Percentiles rank a stretch among this genome's conserved stretches.
phyloP scores from a whole-genome alignment of 306 rosid species.

The Cucurbita pepo region DNA sequence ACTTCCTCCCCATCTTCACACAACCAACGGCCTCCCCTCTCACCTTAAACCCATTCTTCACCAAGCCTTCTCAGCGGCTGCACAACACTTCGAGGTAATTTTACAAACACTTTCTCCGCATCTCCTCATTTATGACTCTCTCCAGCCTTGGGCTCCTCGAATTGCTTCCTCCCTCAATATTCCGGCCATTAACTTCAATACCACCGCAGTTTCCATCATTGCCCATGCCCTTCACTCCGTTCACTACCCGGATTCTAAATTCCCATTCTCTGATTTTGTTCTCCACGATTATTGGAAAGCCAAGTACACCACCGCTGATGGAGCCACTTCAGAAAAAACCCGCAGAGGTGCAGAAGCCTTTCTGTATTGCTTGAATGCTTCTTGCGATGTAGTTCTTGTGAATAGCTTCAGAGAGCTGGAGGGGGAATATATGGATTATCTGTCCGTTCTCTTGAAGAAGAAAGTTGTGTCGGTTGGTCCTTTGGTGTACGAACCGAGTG shows the following conservation, averaged over 20 bases:
- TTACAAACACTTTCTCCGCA: conserved; percentile 6
- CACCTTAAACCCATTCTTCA: conserved; percentile 13
- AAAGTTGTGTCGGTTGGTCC: conserved; percentile 12
- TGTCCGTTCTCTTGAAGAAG: neutral
- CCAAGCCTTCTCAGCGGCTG: conserved; percentile 13
- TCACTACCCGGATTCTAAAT: neutral
- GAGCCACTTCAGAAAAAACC: neutral
- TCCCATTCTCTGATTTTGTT: neutral
- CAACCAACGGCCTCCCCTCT: conserved; percentile 18
- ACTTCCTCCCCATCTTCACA: conserved; percentile 14
- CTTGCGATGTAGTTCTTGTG: neutral
- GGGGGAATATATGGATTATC: conserved; percentile 7
- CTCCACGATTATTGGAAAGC: neutral
- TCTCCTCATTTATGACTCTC: conserved; percentile 16
- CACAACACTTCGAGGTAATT: conserved; percentile 5
- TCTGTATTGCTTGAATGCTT: neutral
- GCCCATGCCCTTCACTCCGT: neutral
- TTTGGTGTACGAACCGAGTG: conserved; percentile 1
- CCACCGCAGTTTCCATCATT: neutral
- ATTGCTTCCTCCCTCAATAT: conserved; percentile 8
- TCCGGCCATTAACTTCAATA: conserved; percentile 6
- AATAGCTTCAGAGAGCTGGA: conserved; percentile 8
- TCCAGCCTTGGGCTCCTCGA: conserved; percentile 18
- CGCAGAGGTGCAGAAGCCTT: neutral
- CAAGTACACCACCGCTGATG: neutral